Evolutionary conservation across 148 eudicot species (phyloP), one percentile per base, ranked within the genome.

Genomic region (Cornus controversa): DNA sequence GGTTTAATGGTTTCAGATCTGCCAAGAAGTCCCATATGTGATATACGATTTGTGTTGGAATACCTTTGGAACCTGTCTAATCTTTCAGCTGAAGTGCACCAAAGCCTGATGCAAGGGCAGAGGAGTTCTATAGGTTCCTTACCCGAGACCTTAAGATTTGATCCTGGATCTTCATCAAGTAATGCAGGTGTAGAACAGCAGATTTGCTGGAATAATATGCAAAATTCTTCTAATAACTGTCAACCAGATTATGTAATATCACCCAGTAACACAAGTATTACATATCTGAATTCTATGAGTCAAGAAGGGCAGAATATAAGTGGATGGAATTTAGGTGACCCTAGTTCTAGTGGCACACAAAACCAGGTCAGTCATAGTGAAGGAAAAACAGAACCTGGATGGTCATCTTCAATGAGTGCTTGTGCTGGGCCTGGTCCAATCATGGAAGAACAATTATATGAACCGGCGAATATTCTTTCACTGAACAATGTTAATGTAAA

Each of bases 21-120:
- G 54, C 78, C 60, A 79, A 71, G 73, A 67, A 78, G 73, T 68
- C 40, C 36, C 36, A 50, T 31, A 27, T 25, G 37, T 47, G 64
- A 63, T 14, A 10, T 25, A 28, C 11, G 4, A 8, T 42, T 62
- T 63, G 31, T 25, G 8, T 72, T 77, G 0, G 16, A 45, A 47
- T 42, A 22, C 58, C 63, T 20, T 66, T 70, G 69, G 72, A 57
- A 40, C 36, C 66, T 72, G 72, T 75, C 42, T 69, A 31, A 24
- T 60, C 54, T 72, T 68, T 23, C 29, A 57, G 70, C 71, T n/a
- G 72, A 80, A 77, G 57, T 28, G 64, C 45, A 50, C 29, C 65
- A 36, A 36, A 66, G 80, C 80, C 81, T 73, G 84, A 96, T 96
- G 99, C 97, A 93, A 87, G 97, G 98, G 90, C 89, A 89, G 79